Evolutionary conservation across 2,329 filamentous ascomycete genomes (phyloP), one percentile per base, ranked within the genome.

Genomic region (Aspergillus flavus): DNA sequence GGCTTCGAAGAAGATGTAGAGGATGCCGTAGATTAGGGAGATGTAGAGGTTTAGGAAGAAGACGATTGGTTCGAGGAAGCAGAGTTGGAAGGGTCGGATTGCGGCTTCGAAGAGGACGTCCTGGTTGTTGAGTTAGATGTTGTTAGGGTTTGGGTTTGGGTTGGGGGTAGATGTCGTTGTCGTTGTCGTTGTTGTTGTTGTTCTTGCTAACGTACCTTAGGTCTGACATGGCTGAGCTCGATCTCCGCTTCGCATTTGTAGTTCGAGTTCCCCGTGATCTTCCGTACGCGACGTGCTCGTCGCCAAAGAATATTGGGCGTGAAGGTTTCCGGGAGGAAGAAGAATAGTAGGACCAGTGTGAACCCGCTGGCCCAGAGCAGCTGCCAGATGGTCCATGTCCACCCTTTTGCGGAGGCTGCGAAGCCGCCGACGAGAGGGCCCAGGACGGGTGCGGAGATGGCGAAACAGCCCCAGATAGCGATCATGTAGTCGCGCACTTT

Each of bases 351-450:
- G 14, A 89, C 69, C 68, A 89, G 83, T 45, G 87, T 72, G 0
- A 87, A 86, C 0, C 79, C 82, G 0, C 85, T 80, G 4, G 85
- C 79, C 86, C 87, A 90, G 46, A 90, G 76, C 57, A 89, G 83
- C 69, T 88, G 86, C 82, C 86, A 71, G n/a, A 72, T 88, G 0
- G 85, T 85, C 87, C 86, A 89, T 14, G 85, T 81, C 87, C 87
- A 90, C 58, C 76, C 78, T 73, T 86, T 81, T 5, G 80, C 83
- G 1, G 82, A 80, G 6, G 87, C 85, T 5, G 85, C 81, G 72
- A 87, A 91, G 1, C 87, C 87, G 3, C 83, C 84, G 4, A 91
- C 77, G 0, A 90, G 76, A 5, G 89, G 88, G 0, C 88, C 88
- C 0, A 90, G 78, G 14, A 87, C 86, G 0, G 83, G 85, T 0